Evolutionary conservation across 2,329 filamentous ascomycete genomes (phyloP).

Genomic region (Apiospora koreana): DNA sequence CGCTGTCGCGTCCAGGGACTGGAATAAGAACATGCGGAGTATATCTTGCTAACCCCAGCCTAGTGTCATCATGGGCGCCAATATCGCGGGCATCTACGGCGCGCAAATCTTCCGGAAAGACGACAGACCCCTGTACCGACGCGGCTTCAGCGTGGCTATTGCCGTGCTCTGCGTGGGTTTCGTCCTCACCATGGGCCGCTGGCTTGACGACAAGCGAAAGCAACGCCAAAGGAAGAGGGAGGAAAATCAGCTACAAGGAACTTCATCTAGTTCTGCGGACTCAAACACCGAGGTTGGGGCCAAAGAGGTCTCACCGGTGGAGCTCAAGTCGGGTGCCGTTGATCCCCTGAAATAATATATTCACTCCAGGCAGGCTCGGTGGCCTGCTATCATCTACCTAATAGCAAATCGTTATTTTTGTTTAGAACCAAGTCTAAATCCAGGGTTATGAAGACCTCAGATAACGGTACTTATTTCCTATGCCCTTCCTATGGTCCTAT

Average conservation of each 20-base stretch:
- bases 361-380: not conserved
- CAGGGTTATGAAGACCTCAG: too few relatives aligned
- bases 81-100: not conserved
- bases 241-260: not conserved
- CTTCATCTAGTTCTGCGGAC: not conserved
- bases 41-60: too few relatives aligned
- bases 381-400: too few relatives aligned
- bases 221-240: not conserved
- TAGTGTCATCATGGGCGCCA: constrained; percentile 5
- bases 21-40: too few relatives aligned
- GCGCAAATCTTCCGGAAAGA: not conserved
- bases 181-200: not conserved
- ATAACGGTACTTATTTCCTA: too few relatives aligned
- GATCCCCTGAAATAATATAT: not conserved
- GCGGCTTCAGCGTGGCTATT: not conserved
- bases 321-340: not conserved
- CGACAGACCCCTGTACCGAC: not conserved
- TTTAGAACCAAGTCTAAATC: too few relatives aligned
- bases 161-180: not conserved
- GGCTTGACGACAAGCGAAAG: not conserved
- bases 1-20: too few relatives aligned
- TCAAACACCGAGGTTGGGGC: not conserved
- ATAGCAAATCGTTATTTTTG: too few relatives aligned
- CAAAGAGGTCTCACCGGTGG: not conserved
- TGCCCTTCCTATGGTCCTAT: too few relatives aligned